Evolutionary conservation across 2,329 filamentous ascomycete species (phyloP).

Genomic region (Cadophora malorum): DNA sequence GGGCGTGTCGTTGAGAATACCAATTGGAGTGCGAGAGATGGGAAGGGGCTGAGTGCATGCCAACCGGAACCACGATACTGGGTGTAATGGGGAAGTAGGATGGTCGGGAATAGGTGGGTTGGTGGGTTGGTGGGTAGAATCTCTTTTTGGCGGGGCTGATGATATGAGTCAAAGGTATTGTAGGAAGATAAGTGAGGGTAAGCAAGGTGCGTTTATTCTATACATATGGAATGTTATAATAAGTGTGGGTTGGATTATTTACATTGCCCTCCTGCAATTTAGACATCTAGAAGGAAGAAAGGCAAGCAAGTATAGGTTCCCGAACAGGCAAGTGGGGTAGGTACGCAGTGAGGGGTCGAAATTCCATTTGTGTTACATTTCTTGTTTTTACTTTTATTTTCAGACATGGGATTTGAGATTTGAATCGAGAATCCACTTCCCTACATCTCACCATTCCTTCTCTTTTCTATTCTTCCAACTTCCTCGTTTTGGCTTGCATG

Average conservation of each 20-base stretch:
- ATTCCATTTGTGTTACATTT: neutral
- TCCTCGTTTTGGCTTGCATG: neutral
- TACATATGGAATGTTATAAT: neutral
- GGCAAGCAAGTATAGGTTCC: neutral
- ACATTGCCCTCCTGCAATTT: neutral
- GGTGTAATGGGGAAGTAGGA: neutral
- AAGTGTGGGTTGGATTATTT: neutral
- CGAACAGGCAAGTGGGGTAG: neutral
- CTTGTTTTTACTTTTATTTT: neutral
- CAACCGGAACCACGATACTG: constrained; percentile 1
- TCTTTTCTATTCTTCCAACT: neutral
- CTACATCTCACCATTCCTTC: neutral
- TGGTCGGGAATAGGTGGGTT: neutral
- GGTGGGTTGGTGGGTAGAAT: neutral
- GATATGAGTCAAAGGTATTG: neutral
- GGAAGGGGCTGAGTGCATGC: too few species aligned
- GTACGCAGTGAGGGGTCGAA: neutral
- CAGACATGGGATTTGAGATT: neutral
- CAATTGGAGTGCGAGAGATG: neutral
- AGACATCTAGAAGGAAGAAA: neutral
- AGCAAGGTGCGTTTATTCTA: neutral
- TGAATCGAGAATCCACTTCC: neutral
- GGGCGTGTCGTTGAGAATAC: neutral
- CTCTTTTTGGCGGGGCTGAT: neutral
- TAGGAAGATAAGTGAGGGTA: neutral